Percentiles rank a stretch among this genome's conserved stretches.
These are phyloP conservation scores for Pichia kudriavzevii DNA, from an alignment of 1,139 yeast genomes.

Conservation along the genomic window DNA sequence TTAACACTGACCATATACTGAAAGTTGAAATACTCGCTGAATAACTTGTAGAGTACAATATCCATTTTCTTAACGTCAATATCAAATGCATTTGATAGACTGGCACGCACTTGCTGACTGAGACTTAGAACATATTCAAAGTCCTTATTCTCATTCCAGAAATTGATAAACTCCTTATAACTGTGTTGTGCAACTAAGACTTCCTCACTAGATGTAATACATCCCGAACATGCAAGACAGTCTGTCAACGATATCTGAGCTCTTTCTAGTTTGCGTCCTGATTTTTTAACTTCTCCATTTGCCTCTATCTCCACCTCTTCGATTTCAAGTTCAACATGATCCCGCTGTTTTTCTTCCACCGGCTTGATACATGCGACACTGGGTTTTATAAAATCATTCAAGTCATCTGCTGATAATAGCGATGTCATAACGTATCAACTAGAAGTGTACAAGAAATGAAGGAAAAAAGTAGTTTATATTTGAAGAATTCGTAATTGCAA, in stretches of 20 bases:
- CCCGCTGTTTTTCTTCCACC: conserved; percentile 39
- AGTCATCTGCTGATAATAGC: conserved; percentile 75
- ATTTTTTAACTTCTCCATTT: conserved; percentile 66
- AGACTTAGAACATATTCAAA: conserved; percentile 63
- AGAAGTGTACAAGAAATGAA: too few species aligned
- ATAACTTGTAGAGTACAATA: conserved; percentile 47
- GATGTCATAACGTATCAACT: too few species aligned
- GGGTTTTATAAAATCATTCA: conserved; percentile 91
- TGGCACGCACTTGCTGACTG: conserved; percentile 80
- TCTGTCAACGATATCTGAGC: conserved; percentile 89
- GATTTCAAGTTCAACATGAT: conserved; percentile 45
- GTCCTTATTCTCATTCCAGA: conserved; percentile 33
- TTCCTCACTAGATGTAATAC: conserved; percentile 95
- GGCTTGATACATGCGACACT: conserved; percentile 95
- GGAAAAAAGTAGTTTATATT: too few species aligned
- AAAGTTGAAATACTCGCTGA: conserved; percentile 60
- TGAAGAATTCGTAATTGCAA: too few species aligned
- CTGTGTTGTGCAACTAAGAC: conserved; percentile 87
- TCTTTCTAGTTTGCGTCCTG: conserved; percentile 49
- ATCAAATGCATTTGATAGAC: conserved; percentile 64
- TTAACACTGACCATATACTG: conserved; percentile 76
- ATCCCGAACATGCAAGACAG: conserved; percentile 95
- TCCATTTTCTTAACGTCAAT: conserved; percentile 53
- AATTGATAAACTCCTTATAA: conserved; percentile 66
- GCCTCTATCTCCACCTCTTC: conserved; percentile 40